These are phyloP conservation scores for Plantago major DNA, from an alignment of 257 asterid species.

Conservation along the genomic window DNA sequence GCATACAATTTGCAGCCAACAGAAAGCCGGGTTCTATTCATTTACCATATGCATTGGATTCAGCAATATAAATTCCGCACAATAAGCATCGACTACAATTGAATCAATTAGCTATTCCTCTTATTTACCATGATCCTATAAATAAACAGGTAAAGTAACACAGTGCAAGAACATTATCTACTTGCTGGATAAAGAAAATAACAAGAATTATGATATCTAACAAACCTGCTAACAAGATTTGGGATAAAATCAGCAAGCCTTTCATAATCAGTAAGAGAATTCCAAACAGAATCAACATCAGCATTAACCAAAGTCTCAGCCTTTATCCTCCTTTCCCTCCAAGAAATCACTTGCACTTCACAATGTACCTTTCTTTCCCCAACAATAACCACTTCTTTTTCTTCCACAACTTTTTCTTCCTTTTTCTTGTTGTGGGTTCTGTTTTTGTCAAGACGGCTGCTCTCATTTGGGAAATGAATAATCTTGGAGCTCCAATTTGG, in stretches of 20 bases:
- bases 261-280: constrained; percentile 87
- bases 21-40: too few species aligned
- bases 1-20: too few species aligned
- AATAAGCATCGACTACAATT: too few species aligned
- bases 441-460: constrained; percentile 11
- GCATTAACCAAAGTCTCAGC: constrained; percentile 69
- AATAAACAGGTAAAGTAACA: not conserved
- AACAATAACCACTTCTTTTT: constrained; percentile 26
- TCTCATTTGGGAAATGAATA: constrained; percentile 20
- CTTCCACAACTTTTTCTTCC: constrained; percentile 19
- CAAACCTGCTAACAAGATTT: constrained; percentile 79
- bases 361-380: constrained; percentile 59
- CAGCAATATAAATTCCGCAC: too few species aligned
- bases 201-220: not conserved
- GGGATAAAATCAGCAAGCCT: constrained; percentile 96
- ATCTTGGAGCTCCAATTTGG: constrained; percentile 33
- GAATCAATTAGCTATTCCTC: too few species aligned
- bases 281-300: constrained; percentile 70
- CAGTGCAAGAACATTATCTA: not conserved
- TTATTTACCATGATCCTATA: too few species aligned
- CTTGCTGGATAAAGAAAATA: not conserved
- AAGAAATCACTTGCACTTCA: constrained; percentile 78
- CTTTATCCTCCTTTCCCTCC: constrained; percentile 86
- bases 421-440: constrained; percentile 18
- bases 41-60: too few species aligned